Evolutionary conservation across 2,329 filamentous ascomycete species (phyloP).

Genomic region (Epichloe sibirici): DNA sequence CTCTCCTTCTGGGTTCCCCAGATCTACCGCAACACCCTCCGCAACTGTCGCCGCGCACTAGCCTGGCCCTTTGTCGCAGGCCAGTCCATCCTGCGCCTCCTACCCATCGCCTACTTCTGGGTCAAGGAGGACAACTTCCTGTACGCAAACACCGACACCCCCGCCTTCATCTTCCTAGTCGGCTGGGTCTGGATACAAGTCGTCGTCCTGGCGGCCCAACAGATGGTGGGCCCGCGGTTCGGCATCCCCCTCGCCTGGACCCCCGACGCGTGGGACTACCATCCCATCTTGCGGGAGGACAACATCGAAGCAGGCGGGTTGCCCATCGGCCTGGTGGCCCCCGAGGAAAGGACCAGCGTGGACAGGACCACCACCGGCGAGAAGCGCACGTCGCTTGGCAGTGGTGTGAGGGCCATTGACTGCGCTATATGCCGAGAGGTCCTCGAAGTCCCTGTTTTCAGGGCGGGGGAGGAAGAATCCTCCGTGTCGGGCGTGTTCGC

Average conservation of each 20-base stretch:
- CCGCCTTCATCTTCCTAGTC: conserved; percentile 45
- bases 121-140: conserved; percentile 66
- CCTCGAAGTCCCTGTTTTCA: conserved; percentile 76
- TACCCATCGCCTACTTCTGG: conserved; percentile 81
- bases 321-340: conserved; percentile 55
- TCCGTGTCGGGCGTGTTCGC: conserved; percentile 60
- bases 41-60: conserved; percentile 86
- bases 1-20: conserved; percentile 89
- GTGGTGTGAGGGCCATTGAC: conserved; percentile 48
- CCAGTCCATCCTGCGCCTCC: conserved; percentile 64
- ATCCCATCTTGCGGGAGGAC: conserved; percentile 76
- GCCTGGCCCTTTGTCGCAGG: conserved; percentile 83
- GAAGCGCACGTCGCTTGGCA: conserved; percentile 9
- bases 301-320: conserved; percentile 66
- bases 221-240: conserved; percentile 78
- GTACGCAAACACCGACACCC: conserved; percentile 58
- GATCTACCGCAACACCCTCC: conserved; percentile 77
- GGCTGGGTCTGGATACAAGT: conserved; percentile 86
- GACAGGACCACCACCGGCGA: not conserved
- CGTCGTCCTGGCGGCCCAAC: conserved; percentile 65
- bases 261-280: conserved; percentile 84
- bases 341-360: conserved; percentile 3
- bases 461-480: conserved; percentile 39
- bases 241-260: conserved; percentile 59
- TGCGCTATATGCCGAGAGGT: conserved; percentile 92